Conservation (phyloP, 1,284 basidiomycete genomes). For the Sutorius eximius region DNA sequence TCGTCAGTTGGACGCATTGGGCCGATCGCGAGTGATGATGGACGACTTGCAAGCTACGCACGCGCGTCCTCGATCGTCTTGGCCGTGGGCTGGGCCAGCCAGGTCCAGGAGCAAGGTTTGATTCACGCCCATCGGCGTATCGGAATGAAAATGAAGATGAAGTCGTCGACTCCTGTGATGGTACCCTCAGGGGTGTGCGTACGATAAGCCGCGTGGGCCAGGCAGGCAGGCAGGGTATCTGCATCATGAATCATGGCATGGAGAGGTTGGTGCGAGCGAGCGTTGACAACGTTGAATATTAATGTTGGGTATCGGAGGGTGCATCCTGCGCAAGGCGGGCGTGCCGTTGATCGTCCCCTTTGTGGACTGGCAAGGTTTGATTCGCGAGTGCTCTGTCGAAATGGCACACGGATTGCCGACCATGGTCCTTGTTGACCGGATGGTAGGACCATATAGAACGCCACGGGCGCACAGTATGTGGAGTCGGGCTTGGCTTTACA, state of each 20-base stretch:
- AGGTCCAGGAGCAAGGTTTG: not conserved
- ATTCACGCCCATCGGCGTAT: not conserved
- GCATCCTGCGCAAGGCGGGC: too few species aligned
- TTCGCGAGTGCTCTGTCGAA: not conserved
- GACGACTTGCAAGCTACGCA: not conserved
- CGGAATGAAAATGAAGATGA: too few species aligned
- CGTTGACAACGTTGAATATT: too few species aligned
- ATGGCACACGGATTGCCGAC: not conserved
- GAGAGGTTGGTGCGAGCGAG: too few species aligned
- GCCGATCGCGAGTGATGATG: not conserved
- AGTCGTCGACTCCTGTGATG: too few species aligned
- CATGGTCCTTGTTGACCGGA: conserved; percentile 9
- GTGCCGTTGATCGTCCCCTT: not conserved
- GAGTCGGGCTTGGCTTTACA: not conserved
- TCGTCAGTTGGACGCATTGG: not conserved
- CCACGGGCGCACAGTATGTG: conserved; percentile 4
- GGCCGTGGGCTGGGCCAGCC: not conserved
- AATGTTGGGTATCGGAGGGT: too few species aligned
- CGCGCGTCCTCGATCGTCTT: not conserved
- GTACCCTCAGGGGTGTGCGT: too few species aligned
- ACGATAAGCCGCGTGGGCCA: not conserved
- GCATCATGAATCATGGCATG: too few species aligned
- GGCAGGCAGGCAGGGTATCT: not conserved
- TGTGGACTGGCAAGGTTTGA: not conserved
- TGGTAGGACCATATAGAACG: not conserved